phyloP scores from a whole-genome alignment of 2,329 filamentous ascomycete genomes.

The Colletotrichum abscissum region DNA sequence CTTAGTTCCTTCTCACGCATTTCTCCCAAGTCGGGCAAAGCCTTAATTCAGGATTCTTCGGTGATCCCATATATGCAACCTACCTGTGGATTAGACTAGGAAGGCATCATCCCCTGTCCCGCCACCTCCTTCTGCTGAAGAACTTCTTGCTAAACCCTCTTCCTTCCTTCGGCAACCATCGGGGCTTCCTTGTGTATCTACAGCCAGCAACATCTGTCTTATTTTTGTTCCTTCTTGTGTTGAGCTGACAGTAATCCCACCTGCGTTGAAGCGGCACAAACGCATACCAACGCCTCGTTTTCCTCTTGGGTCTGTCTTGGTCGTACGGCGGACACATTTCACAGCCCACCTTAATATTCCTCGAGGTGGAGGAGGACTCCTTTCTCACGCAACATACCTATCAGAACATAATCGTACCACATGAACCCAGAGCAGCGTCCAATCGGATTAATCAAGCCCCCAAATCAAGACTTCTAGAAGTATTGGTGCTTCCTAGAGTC shows the following conservation, averaged over 20 bases:
- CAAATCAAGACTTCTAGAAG: not conserved
- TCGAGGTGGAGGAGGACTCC: not conserved
- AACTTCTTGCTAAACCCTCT: not conserved
- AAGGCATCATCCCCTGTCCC: not conserved
- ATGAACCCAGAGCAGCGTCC: not conserved
- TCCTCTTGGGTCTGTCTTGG: not conserved
- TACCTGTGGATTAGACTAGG: conserved; percentile 5
- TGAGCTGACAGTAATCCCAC: conserved; percentile 2
- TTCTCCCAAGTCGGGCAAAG: conserved; percentile 5
- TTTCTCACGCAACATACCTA: not conserved
- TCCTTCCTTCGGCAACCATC: not conserved
- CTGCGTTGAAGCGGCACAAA: conserved; percentile 4
- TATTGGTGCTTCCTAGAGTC: not conserved
- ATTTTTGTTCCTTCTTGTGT: not conserved
- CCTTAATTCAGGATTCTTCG: not conserved
- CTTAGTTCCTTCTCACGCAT: not conserved
- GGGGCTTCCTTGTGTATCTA: not conserved
- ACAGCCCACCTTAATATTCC: conserved; percentile 8
- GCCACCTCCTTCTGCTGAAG: not conserved
- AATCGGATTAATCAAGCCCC: not conserved
- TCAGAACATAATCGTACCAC: conserved; percentile 8
- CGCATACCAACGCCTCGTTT: not conserved
- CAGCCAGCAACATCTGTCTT: not conserved
- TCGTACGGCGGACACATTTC: conserved; percentile 1
- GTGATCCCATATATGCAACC: conserved; percentile 15